Evolutionary conservation across 2,329 filamentous ascomycete species (phyloP).

Genomic region (Neospermospora avenae): DNA sequence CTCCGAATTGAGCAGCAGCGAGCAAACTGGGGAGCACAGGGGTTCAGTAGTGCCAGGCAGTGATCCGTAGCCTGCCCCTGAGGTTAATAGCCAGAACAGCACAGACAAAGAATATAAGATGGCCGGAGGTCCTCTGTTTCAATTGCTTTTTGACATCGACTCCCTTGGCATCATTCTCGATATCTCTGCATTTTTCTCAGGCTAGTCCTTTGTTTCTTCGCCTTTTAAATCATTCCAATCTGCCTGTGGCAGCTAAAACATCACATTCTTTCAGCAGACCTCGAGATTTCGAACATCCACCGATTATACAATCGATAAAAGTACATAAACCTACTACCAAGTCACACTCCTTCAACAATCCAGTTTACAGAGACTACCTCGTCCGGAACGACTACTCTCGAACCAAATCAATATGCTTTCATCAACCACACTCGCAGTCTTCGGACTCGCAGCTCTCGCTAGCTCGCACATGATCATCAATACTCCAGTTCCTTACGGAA

Average conservation of each 20-base stretch:
- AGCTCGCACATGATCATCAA: slow-evolving; percentile 76
- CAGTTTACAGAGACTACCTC: slow-evolving; percentile 18
- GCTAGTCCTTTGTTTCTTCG: slow-evolving; percentile 23
- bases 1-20: slow-evolving; percentile 12
- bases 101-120: slow-evolving; percentile 23
- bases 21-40: slow-evolving; percentile 16
- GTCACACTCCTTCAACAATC: slow-evolving; percentile 10
- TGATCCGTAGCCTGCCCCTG: background rate
- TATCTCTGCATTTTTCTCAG: slow-evolving; percentile 16
- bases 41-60: slow-evolving; percentile 1
- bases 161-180: slow-evolving; percentile 18
- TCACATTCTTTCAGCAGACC: slow-evolving; percentile 20
- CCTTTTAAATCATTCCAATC: slow-evolving; percentile 15
- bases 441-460: slow-evolving; percentile 56
- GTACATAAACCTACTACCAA: slow-evolving; percentile 6
- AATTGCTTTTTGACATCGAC: slow-evolving; percentile 12
- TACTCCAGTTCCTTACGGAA: slow-evolving; percentile 61
- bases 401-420: slow-evolving; percentile 42
- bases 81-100: slow-evolving; percentile 11
- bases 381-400: slow-evolving; percentile 29
- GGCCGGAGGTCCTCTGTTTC: slow-evolving; percentile 10
- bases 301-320: background rate
- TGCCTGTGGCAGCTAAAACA: slow-evolving; percentile 16
- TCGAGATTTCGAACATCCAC: slow-evolving; percentile 11
- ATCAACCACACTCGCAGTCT: slow-evolving; percentile 48